A percentile compares a stretch with the other conserved stretches of the same genome.
These are phyloP conservation scores for Paratrimastix pyriformis DNA, from an alignment of 78 protist genomes.

Conservation along the genomic window DNA sequence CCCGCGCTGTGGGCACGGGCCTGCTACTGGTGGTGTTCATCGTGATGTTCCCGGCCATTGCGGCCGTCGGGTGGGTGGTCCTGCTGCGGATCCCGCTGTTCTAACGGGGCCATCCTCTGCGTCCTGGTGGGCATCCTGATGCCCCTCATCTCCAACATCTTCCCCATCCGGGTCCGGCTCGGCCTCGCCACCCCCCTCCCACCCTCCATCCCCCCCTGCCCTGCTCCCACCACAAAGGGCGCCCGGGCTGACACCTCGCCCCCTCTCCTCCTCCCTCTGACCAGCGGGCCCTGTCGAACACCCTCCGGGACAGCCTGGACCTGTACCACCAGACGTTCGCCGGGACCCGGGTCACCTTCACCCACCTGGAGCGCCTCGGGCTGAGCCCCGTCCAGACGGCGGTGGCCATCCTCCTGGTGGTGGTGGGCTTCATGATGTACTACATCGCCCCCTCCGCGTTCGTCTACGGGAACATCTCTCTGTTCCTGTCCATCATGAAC, in stretches of 20 bases:
- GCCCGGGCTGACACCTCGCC: too few relatives aligned
- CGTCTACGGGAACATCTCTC: neutral
- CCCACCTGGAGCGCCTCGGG: conserved; percentile 58
- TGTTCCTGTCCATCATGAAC: conserved; percentile 15
- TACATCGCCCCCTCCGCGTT: conserved; percentile 1
- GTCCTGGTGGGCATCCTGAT: conserved; percentile 37
- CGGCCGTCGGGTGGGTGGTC: neutral
- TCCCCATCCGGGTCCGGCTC: too few relatives aligned
- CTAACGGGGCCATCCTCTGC: neutral
- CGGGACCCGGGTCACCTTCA: conserved; percentile 57
- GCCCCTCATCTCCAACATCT: conserved; percentile 33
- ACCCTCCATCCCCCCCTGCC: too few relatives aligned
- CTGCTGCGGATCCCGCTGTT: neutral
- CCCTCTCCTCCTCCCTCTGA: too few relatives aligned
- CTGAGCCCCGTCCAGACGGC: conserved; percentile 17
- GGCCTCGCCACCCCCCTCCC: too few relatives aligned
- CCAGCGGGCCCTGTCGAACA: conserved; percentile 53
- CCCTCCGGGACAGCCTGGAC: conserved; percentile 71
- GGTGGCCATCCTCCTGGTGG: neutral
- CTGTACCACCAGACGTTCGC: conserved; percentile 53
- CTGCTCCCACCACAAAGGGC: too few relatives aligned
- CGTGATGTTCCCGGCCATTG: neutral
- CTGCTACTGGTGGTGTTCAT: too few relatives aligned
- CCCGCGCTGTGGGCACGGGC: too few relatives aligned
- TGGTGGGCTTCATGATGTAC: conserved; percentile 1